A percentile compares a stretch with the other conserved stretches of the same genome.
Evolutionary conservation across 2,329 filamentous ascomycete genomes (phyloP).

Genomic region (Trichoderma sp.): DNA sequence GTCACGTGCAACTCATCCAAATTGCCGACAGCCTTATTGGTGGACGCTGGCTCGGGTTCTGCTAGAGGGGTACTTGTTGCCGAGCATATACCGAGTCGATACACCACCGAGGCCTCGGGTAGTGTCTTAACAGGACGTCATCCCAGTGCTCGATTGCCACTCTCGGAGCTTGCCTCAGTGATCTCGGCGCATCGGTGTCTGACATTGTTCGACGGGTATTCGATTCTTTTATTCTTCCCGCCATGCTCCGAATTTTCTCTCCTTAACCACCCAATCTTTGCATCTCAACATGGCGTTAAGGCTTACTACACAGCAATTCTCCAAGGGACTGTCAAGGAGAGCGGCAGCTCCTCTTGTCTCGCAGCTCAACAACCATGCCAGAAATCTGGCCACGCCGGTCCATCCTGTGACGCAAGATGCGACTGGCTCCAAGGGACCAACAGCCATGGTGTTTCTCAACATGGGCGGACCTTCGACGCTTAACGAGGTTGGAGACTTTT

Average conservation of each 20-base stretch:
- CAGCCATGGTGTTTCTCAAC: slow-evolving; percentile 98
- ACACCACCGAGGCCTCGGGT: neutral
- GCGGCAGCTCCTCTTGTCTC: slow-evolving; percentile 30
- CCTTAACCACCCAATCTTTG: neutral
- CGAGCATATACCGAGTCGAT: neutral
- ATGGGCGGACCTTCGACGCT: slow-evolving; percentile 94
- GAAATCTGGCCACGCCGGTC: slow-evolving; percentile 43
- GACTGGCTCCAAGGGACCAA: slow-evolving; percentile 71
- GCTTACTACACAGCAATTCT: slow-evolving; percentile 32
- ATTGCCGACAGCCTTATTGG: slow-evolving; percentile 31
- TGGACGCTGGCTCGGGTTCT: neutral
- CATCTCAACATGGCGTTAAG: slow-evolving; percentile 32
- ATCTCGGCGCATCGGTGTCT: slow-evolving; percentile 19
- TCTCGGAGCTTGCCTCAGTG: slow-evolving; percentile 16
- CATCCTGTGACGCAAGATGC: slow-evolving; percentile 79
- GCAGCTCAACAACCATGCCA: slow-evolving; percentile 32
- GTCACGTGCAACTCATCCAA: slow-evolving; percentile 31
- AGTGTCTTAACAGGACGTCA: neutral
- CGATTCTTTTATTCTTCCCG: neutral
- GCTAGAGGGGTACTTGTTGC: slow-evolving; percentile 22
- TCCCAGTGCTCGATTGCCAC: slow-evolving; percentile 5
- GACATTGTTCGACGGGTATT: neutral
- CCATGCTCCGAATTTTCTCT: neutral
- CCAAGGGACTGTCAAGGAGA: slow-evolving; percentile 27
- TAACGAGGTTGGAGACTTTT: slow-evolving; percentile 82